A percentile compares a stretch with the other conserved stretches of the same genome.
These are phyloP conservation scores for Linderina pennispora DNA, from an alignment of 192 early-diverging fungal species.

Conservation along the genomic window DNA sequence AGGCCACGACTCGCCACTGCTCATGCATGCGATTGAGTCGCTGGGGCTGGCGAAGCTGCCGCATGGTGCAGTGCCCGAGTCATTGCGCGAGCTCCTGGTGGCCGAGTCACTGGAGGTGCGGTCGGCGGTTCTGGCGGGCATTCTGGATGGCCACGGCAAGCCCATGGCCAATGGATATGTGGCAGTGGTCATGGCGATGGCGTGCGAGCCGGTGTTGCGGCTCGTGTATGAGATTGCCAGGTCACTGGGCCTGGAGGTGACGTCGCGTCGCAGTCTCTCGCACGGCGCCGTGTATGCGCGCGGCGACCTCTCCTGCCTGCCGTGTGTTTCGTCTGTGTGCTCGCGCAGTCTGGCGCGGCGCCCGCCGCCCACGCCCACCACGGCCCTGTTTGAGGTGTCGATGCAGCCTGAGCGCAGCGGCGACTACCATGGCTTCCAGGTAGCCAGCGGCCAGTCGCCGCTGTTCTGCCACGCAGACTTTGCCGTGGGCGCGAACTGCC, in stretches of 20 bases:
- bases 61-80: no score
- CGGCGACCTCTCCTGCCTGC: slow-evolving; percentile 14
- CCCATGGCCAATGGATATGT: slow-evolving; percentile 11
- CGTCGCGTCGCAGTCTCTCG: slow-evolving; percentile 12
- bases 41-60: no score
- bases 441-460: slow-evolving; percentile 33
- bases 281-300: slow-evolving; percentile 25
- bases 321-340: slow-evolving; percentile 15
- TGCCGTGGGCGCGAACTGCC: slow-evolving; percentile 56
- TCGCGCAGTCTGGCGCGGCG: background rate
- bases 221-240: slow-evolving; percentile 38
- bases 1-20: no score
- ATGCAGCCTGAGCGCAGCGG: slow-evolving; percentile 5
- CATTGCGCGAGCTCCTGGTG: slow-evolving; percentile 29
- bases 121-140: slow-evolving; percentile 28
- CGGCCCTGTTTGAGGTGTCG: slow-evolving; percentile 20
- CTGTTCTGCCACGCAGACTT: slow-evolving; percentile 48
- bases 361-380: background rate
- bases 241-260: slow-evolving; percentile 34
- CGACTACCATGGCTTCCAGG: slow-evolving; percentile 43
- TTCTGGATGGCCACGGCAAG: slow-evolving; percentile 31
- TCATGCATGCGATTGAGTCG: slow-evolving; percentile 20
- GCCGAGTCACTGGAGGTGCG: slow-evolving; percentile 8
- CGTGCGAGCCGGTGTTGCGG: slow-evolving; percentile 20
- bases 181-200: slow-evolving; percentile 17